Evolutionary conservation across 1,284 basidiomycete genomes (phyloP).

Genomic region (Austropuccinia psidii): DNA sequence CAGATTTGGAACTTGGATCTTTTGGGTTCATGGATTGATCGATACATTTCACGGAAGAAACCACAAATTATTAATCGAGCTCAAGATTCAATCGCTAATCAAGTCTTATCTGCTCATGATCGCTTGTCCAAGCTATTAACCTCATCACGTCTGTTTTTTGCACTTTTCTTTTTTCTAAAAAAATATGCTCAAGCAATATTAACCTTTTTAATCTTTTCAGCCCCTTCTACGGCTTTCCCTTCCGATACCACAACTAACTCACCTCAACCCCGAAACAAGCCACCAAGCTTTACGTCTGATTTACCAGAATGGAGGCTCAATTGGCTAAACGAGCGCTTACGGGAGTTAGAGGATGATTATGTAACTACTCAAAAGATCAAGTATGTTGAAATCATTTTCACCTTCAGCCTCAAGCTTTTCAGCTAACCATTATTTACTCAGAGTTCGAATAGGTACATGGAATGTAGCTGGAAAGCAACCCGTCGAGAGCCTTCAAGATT

Average conservation of each 20-base stretch:
- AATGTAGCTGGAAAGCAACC: slow-evolving; percentile 32
- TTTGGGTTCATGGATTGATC: slow-evolving; percentile 13
- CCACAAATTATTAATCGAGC: not conserved
- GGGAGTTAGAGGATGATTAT: slow-evolving; percentile 27
- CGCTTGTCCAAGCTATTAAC: slow-evolving; percentile 15
- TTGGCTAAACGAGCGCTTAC: slow-evolving; percentile 14
- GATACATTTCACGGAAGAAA: slow-evolving; percentile 21
- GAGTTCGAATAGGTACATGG: slow-evolving; percentile 31
- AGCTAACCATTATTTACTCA: not conserved
- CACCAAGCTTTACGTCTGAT: not conserved
- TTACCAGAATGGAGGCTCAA: slow-evolving; percentile 24
- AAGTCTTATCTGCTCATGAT: not conserved
- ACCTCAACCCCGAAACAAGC: not conserved
- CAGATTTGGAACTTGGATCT: slow-evolving; percentile 8
- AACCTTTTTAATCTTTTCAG: not conserved
- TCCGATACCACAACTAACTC: not conserved
- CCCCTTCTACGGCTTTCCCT: not conserved
- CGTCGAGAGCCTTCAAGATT: slow-evolving; percentile 14
- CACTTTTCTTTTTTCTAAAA: not conserved
- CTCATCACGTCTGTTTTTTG: slow-evolving; percentile 6
- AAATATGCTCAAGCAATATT: not conserved
- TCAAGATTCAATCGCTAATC: not conserved
- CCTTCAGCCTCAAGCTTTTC: not conserved
- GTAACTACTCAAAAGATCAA: slow-evolving; percentile 12
- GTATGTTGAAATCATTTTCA: not conserved